These are phyloP conservation scores for Malassezia yamatoensis DNA, from an alignment of 1,284 basidiomycete genomes.

Conservation along the genomic window DNA sequence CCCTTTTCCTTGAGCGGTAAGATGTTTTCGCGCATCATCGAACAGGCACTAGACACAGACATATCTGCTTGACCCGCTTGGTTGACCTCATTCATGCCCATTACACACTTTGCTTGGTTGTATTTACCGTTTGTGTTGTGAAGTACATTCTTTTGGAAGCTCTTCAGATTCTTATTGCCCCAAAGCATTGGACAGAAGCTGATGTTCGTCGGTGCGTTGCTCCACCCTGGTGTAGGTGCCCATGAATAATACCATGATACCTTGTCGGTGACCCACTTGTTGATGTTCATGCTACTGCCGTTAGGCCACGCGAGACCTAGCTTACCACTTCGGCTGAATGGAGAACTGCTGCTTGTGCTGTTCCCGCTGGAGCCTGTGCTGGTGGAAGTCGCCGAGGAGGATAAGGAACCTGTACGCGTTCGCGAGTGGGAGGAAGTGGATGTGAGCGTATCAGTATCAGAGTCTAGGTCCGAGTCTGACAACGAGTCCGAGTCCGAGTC, in stretches of 20 bases:
- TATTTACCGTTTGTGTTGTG: slow-evolving; percentile 22
- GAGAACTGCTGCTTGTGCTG: background rate
- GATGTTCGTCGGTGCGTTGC: slow-evolving; percentile 22
- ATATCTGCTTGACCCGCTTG: slow-evolving; percentile 34
- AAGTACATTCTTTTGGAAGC: slow-evolving; percentile 27
- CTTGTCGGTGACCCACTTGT: slow-evolving; percentile 23
- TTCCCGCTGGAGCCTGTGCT: slow-evolving; percentile 3
- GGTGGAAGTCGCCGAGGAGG: background rate
- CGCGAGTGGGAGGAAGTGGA: background rate
- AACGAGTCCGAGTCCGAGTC: background rate
- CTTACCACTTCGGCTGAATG: slow-evolving; percentile 17
- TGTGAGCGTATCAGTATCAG: background rate
- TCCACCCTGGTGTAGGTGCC: slow-evolving; percentile 28
- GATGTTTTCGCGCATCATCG: slow-evolving; percentile 30
- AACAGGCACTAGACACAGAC: slow-evolving; percentile 23
- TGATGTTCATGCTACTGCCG: slow-evolving; percentile 27
- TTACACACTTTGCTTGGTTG: slow-evolving; percentile 33
- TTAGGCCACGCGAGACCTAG: slow-evolving; percentile 37
- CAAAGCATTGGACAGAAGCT: slow-evolving; percentile 43
- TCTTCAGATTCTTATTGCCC: slow-evolving; percentile 25
- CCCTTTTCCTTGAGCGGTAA: slow-evolving; percentile 29
- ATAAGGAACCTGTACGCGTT: background rate
- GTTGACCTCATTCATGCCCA: slow-evolving; percentile 41
- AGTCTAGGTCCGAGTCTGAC: background rate
- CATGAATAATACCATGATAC: slow-evolving; percentile 39